phyloP scores from a whole-genome alignment of 805 yeast genomes.

The Candida oleophila region DNA sequence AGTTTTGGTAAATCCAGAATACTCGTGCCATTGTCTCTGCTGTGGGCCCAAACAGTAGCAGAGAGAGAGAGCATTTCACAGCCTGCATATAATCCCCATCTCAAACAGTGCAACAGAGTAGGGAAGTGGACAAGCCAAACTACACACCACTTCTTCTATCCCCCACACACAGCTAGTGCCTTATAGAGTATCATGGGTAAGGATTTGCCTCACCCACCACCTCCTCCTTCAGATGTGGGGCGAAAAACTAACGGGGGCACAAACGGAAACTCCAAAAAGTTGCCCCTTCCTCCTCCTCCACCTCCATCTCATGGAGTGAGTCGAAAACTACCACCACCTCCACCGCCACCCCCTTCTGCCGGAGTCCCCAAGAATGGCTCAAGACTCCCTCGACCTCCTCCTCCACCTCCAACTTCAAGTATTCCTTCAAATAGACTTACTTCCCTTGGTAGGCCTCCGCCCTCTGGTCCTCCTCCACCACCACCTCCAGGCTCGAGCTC shows the following conservation, averaged over 20 bases:
- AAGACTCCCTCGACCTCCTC: slow-evolving; percentile 23
- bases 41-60: not conserved
- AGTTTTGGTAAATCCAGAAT: no score
- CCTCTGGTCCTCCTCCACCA: slow-evolving; percentile 14
- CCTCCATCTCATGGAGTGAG: slow-evolving; percentile 9
- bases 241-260: slow-evolving; percentile 4
- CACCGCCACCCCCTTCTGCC: slow-evolving; percentile 33
- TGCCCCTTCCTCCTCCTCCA: slow-evolving; percentile 15
- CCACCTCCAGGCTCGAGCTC: slow-evolving; percentile 16
- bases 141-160: no score
- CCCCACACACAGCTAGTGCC: not conserved
- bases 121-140: not conserved
- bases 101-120: not conserved
- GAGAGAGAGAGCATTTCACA: not conserved
- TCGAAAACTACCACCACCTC: slow-evolving; percentile 25
- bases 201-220: slow-evolving; percentile 14
- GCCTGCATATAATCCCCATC: not conserved
- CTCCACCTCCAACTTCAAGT: slow-evolving; percentile 15
- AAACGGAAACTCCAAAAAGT: not conserved
- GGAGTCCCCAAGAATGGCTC: slow-evolving; percentile 11
- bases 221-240: slow-evolving; percentile 20
- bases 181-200: slow-evolving; percentile 12
- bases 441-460: slow-evolving; percentile 1
- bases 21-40: no score
- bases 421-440: slow-evolving; percentile 5